phyloP scores from a whole-genome alignment of 208 protist genomes.

The Crithidia fasciculata region DNA sequence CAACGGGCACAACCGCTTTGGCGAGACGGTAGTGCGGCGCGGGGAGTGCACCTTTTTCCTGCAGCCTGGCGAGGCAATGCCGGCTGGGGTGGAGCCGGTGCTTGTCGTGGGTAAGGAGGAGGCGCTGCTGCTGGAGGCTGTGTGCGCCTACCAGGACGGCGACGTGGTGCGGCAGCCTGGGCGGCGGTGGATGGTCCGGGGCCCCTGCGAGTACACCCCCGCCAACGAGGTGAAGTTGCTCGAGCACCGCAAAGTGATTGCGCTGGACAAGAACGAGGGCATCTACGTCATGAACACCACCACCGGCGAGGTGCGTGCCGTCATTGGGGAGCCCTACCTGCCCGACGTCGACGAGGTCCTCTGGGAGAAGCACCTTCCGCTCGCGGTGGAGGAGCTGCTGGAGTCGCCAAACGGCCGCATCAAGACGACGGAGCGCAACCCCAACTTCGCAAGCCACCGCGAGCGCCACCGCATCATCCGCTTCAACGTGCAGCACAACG shows the following conservation, averaged over 20 bases:
- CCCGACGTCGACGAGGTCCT: constrained; percentile 93
- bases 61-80: constrained; percentile 93
- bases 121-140: constrained; percentile 93
- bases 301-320: constrained; percentile 88
- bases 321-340: constrained; percentile 94
- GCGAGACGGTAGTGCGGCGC: constrained; percentile 81
- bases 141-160: constrained; percentile 76
- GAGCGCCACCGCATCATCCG: constrained; percentile 88
- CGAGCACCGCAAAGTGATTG: constrained; percentile 88
- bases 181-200: constrained; percentile 95
- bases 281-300: constrained; percentile 95
- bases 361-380: constrained; percentile 94
- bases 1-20: constrained; percentile 75
- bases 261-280: constrained; percentile 97
- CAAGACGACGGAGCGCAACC: constrained; percentile 32
- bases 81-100: constrained; percentile 82
- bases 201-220: constrained; percentile 94
- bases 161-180: constrained; percentile 73
- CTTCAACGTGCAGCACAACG: constrained; percentile 96
- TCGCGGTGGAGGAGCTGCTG: constrained; percentile 93
- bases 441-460: constrained; percentile 41
- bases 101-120: constrained; percentile 93
- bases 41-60: constrained; percentile 96
- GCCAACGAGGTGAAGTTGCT: constrained; percentile 89
- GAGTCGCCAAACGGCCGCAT: constrained; percentile 51